Evolutionary conservation across 495 filamentous ascomycete species (phyloP), one percentile per base, ranked within the genome.

Genomic region (Aspergillus sclerotiicarbonarius): DNA sequence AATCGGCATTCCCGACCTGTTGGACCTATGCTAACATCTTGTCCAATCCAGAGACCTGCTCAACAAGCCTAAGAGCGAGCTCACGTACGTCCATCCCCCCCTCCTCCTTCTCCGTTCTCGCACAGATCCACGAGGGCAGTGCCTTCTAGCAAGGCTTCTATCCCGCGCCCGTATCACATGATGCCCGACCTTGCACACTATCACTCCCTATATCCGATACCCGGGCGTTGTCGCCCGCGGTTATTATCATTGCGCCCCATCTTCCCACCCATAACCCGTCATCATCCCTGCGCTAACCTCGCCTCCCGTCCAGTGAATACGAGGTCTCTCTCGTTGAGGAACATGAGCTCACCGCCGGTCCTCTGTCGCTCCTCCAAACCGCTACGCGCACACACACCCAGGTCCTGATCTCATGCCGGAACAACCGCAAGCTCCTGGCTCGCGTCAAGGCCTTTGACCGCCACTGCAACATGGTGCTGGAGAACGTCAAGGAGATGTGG

Each of bases 401-500:
- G 77, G 90, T 96, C 53, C 82, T 96, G 51, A 94, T 96, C 65
- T 91, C 89, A 48, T 89, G 88, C 72, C 90, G 91, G 33, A 93
- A 92, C 79, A 90, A 94, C 80, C 84, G 91, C 64, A 92, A 92
- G 74, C 75, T 92, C 18, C 81, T 91, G 48, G 90, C 88, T 18
- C 82, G 88, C 13, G 87, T 92, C 54, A 91, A 91, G 76, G 89
- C 89, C 10, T 92, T 92, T 71, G 92, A 97, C 74, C 85, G 94
- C 62, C 95, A 98, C 78, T 92, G 90, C 80, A 96, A 96, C 76
- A 95, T 96, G 92, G 89, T 96, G n/a, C 76, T 96, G 33, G 92
- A 96, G 83, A 95, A 95, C 63, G 91, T 93, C 35, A 98, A 98
- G 81, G 94, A 98, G 80, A 98, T 98, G 92, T 98, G 94, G 94